Conservation (phyloP, 2,329 filamentous ascomycete genomes). For the Fusarium phyllophilum region DNA sequence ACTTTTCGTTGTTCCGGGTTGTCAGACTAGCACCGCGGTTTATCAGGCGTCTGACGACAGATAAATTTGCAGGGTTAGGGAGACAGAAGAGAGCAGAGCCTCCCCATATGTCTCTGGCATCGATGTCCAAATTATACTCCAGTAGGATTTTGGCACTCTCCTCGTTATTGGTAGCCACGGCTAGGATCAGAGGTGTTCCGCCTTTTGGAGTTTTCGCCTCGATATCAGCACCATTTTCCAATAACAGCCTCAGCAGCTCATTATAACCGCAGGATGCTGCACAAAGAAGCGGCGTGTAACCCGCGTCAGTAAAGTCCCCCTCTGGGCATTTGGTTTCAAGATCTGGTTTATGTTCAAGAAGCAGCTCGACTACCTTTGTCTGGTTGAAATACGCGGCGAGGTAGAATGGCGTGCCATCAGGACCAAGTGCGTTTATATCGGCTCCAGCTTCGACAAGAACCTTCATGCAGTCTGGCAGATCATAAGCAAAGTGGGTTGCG, state of each 20-base stretch:
- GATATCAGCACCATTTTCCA: background rate
- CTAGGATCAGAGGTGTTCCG: background rate
- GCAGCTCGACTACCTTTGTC: background rate
- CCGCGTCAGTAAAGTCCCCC: fast-evolving
- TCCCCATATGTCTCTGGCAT: fast-evolving
- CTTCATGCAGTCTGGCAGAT: background rate
- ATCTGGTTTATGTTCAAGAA: background rate
- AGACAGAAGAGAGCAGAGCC: background rate
- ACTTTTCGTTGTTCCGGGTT: background rate
- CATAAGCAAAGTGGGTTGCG: background rate
- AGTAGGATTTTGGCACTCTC: background rate
- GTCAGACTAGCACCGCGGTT: background rate
- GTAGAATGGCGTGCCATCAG: background rate
- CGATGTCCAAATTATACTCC: background rate
- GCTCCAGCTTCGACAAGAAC: background rate
- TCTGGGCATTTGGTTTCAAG: background rate
- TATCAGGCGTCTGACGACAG: background rate
- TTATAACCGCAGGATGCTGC: background rate
- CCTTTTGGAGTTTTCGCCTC: background rate
- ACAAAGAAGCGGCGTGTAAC: background rate
- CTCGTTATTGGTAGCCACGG: background rate
- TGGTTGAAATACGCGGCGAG: background rate
- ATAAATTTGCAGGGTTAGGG: background rate
- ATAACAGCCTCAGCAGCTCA: background rate
- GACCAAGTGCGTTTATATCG: background rate